Evolutionary conservation across 345 rosid species (phyloP), one percentile per base, ranked within the genome.

Genomic region (Turnera subulata): DNA sequence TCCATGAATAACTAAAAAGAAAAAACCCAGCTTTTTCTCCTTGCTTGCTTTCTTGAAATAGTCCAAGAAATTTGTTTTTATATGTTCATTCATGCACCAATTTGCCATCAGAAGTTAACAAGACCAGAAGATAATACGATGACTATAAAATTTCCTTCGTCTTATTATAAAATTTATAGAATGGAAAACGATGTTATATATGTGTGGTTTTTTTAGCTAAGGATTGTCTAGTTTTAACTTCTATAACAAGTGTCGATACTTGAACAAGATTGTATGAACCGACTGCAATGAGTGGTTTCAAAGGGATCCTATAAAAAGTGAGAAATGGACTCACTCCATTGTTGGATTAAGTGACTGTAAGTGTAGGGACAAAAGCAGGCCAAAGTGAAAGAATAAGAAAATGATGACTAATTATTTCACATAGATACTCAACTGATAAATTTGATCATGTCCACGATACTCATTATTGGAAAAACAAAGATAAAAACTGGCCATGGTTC

Each of bases 331-430:
- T 70, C 61, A 53, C 70, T 57, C 53, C 53, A 68, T n/a, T 67
- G 71, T 72, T 74, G 70, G 76, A 67, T 70, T 3, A 53, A 68
- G 61, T 23, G 35, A 46, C 53, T 54, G 73, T 59, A 20, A 18
- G 35, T n/a, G 58, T 54, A 63, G 79, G 76, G 75, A 46, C 73
- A 64, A 8, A 29, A 8, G 8, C 11, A 33, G 18, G 58, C 68
- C 70, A 69, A 74, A 73, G 77, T 55, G 74, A 65, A 78, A 66
- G 65, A 59, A 72, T 70, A 53, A 46, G 45, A 51, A 74, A 61
- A 79, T 81, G 74, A 80, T 80, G 73, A 62, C 73, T 75, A 73
- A 82, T 82, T 75, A 82, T 82, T 77, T 78, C 83, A 46, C 67
- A 14, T 61, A 65, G 82, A 75, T 75, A 71, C 82, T 77, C 71